These are phyloP conservation scores for Colletotrichum caudatum DNA, from an alignment of 2,329 filamentous ascomycete species.

Conservation along the genomic window DNA sequence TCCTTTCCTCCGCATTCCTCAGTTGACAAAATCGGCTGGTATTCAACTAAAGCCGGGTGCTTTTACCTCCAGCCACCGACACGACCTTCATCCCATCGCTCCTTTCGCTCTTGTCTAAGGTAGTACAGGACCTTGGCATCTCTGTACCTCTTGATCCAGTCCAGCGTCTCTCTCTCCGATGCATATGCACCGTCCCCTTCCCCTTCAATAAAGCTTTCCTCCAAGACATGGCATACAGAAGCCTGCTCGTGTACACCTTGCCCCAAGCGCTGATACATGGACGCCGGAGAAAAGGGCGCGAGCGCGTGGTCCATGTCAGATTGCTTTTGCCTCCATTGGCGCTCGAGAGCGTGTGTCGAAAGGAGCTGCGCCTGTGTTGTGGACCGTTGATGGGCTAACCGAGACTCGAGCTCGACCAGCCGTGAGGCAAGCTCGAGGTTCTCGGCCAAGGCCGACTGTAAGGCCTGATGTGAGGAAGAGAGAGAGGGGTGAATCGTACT, in stretches of 20 bases:
- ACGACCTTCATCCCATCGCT: conserved; percentile 94
- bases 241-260: conserved; percentile 87
- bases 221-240: conserved; percentile 80
- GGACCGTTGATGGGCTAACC: conserved; percentile 71
- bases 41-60: conserved; percentile 45
- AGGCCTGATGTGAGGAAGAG: conserved; percentile 70
- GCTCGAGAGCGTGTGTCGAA: conserved; percentile 85
- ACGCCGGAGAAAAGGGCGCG: conserved; percentile 85
- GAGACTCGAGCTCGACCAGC: conserved; percentile 70
- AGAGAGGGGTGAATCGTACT: conserved; percentile 79
- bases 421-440: conserved; percentile 79
- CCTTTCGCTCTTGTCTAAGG: conserved; percentile 85
- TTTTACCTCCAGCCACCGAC: conserved; percentile 90
- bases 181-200: conserved; percentile 60
- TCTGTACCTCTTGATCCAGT: conserved; percentile 86
- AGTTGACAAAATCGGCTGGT: too few species aligned
- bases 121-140: conserved; percentile 85
- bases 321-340: conserved; percentile 92
- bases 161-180: conserved; percentile 83
- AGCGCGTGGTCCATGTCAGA: conserved; percentile 88
- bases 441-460: conserved; percentile 74
- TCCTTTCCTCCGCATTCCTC: neutral
- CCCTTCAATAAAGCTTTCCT: conserved; percentile 90
- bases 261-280: conserved; percentile 84
- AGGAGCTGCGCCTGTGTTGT: conserved; percentile 85